These are phyloP conservation scores for Aspergillus novoparasiticus DNA, from an alignment of 2,329 filamentous ascomycete genomes.

Conservation along the genomic window DNA sequence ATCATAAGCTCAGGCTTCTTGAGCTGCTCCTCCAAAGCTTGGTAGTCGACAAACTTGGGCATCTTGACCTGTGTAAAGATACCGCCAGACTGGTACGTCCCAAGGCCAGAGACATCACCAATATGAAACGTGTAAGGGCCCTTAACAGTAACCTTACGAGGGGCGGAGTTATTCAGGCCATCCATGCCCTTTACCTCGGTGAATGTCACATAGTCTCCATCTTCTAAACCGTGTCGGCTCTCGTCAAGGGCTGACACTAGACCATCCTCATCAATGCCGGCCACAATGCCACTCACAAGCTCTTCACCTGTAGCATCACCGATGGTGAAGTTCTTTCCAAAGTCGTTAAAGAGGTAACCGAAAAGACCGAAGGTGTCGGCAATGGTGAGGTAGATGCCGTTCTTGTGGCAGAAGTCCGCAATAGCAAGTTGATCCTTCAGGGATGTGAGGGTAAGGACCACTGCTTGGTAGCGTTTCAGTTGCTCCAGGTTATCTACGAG, in stretches of 20 bases:
- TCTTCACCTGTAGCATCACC: conserved; percentile 90
- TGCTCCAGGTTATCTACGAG: conserved; percentile 76
- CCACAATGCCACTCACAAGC: conserved; percentile 82
- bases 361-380: conserved; percentile 93
- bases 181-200: conserved; percentile 93
- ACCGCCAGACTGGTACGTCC: conserved; percentile 84
- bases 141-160: conserved; percentile 89
- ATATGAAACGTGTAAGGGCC: conserved; percentile 98
- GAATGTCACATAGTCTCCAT: conserved; percentile 96
- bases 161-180: conserved; percentile 76
- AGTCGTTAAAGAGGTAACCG: conserved; percentile 95
- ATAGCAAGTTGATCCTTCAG: conserved; percentile 80
- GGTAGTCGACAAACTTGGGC: conserved; percentile 91
- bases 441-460: conserved; percentile 84
- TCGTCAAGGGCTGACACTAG: conserved; percentile 92
- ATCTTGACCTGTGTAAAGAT: conserved; percentile 97
- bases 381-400: conserved; percentile 87
- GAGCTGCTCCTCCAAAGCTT: conserved; percentile 74
- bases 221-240: conserved; percentile 90
- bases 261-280: conserved; percentile 84
- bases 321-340: conserved; percentile 89
- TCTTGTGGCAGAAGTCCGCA: conserved; percentile 90
- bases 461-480: conserved; percentile 87
- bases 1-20: conserved; percentile 87
- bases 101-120: conserved; percentile 84